These are phyloP conservation scores for Beverwykella pulmonaria DNA, from an alignment of 495 filamentous ascomycete genomes.

Conservation along the genomic window DNA sequence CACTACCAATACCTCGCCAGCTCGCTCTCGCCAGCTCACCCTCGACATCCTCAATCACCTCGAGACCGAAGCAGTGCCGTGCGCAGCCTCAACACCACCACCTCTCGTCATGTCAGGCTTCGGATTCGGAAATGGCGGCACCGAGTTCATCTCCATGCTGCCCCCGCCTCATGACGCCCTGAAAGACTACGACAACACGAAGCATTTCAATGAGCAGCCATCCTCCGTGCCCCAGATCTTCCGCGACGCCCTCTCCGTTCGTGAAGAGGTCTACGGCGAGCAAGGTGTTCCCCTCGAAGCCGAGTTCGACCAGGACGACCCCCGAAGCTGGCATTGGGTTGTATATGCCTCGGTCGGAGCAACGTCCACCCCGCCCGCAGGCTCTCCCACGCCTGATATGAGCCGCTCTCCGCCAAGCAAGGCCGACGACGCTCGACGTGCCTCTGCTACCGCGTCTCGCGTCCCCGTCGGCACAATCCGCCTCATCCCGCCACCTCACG, in stretches of 20 bases:
- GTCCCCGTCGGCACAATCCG: conserved; percentile 73
- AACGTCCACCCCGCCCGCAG: conserved; percentile 7
- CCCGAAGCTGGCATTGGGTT: conserved; percentile 79
- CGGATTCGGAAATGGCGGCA: conserved; percentile 20
- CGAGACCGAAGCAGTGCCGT: not conserved
- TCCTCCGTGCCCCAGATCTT: conserved; percentile 62
- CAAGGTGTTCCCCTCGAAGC: conserved; percentile 66
- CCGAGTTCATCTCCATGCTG: conserved; percentile 51
- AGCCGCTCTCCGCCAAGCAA: not conserved
- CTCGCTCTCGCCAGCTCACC: not conserved
- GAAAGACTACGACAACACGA: conserved; percentile 50
- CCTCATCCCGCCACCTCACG: conserved; percentile 75
- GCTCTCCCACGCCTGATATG: conserved; percentile 20
- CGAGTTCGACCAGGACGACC: conserved; percentile 81
- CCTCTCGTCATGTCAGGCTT: conserved; percentile 9
- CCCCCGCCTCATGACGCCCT: conserved; percentile 49
- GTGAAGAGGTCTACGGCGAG: conserved; percentile 75
- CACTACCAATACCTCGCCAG: no score
- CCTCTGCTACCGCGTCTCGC: conserved; percentile 38
- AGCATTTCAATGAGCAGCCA: conserved; percentile 50
- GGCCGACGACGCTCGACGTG: conserved; percentile 15
- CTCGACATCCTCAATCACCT: not conserved
- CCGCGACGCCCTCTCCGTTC: conserved; percentile 75
- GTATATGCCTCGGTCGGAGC: conserved; percentile 61
- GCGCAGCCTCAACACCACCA: not conserved